Evolutionary conservation across 2,329 filamentous ascomycete genomes (phyloP), one percentile per base, ranked within the genome.

Genomic region (Dichotomopilus funicola): DNA sequence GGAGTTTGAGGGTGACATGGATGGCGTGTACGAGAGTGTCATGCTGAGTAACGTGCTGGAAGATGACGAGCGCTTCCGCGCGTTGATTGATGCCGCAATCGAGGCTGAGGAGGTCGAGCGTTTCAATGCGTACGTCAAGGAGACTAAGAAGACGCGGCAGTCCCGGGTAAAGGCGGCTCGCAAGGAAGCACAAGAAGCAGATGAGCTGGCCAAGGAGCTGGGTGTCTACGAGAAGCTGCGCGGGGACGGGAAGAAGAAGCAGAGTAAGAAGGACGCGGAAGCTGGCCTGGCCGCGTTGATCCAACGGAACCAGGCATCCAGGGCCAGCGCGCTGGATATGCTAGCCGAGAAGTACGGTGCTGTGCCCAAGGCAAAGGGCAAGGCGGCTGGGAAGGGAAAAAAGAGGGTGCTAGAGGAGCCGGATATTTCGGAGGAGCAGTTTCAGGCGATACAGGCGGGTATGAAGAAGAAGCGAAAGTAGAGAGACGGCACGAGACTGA

Each of bases 11-110:
- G 94, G 94, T 37, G 78, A 88, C 59, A 84, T 97, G 82, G 82
- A 87, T 64, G 72, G 72, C 13, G 73, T 99, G 1, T 97, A 95
- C 71, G 82, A 91, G 67, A 75, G 76, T 0, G 87, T 99, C 42
- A 95, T 99, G 85, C 78, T 96, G 45, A 95, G 89, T 63, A 81
- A 92, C 66, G 85, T 91, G 8, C 67, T 90, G 1, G 83, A 87
- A 53, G 94, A 99, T 63, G 94, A 99, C 63, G 85, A 87, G 53
- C 79, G 94, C 7, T 96, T 96, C 72, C 80, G 89, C 11, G 72
- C 67, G 12, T 89, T 95, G 45, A 90, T 99, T 53, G 83, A 95
- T 66, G 77, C 83, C 38, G 94, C 91, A 3, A 94, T 99, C 65
- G 75, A 78, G 38, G 77, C 74, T 4, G 82, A 82, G 1, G 82